Evolutionary conservation across 2,329 filamentous ascomycete genomes (phyloP).

Genomic region (Westerdykella ornata): DNA sequence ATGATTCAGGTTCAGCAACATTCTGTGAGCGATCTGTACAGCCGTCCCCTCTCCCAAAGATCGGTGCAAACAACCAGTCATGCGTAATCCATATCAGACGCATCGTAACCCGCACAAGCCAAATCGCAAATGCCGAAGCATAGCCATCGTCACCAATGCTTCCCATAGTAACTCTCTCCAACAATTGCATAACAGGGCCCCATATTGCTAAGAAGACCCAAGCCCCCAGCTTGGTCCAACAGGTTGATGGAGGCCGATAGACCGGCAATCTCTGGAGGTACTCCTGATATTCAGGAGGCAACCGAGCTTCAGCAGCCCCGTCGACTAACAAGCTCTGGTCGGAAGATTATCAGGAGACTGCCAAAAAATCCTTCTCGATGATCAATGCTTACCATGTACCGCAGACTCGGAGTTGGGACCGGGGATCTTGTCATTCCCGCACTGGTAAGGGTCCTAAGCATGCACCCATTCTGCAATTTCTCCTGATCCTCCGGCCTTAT

Average conservation of each 20-base stretch:
- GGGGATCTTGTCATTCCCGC: slow-evolving; percentile 1
- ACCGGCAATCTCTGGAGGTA: slow-evolving; percentile 1
- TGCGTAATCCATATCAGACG: slow-evolving; percentile 5
- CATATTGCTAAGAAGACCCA: slow-evolving; percentile 4
- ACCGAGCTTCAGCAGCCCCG: slow-evolving; percentile 2
- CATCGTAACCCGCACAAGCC: slow-evolving; percentile 2
- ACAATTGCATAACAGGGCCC: slow-evolving; percentile 2
- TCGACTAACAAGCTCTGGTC: slow-evolving; percentile 2
- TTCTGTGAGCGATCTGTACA: no score
- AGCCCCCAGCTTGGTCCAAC: slow-evolving; percentile 3
- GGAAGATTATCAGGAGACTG: not conserved
- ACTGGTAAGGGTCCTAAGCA: slow-evolving; percentile 1
- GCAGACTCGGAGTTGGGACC: slow-evolving; percentile 3
- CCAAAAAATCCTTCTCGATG: not conserved
- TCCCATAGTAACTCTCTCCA: slow-evolving; percentile 5
- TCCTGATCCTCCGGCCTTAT: not conserved
- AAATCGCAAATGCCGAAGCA: not conserved
- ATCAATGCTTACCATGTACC: slow-evolving; percentile 6
- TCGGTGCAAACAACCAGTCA: slow-evolving; percentile 4
- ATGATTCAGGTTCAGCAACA: no score
- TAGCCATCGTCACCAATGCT: slow-evolving; percentile 3
- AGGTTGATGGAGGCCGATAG: slow-evolving; percentile 1
- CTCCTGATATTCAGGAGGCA: slow-evolving; percentile 2
- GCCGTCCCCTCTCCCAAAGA: slow-evolving; percentile 8
- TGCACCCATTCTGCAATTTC: not conserved